phyloP scores from a whole-genome alignment of 2,329 filamentous ascomycete species.

The Verticillium nonalfalfae region DNA sequence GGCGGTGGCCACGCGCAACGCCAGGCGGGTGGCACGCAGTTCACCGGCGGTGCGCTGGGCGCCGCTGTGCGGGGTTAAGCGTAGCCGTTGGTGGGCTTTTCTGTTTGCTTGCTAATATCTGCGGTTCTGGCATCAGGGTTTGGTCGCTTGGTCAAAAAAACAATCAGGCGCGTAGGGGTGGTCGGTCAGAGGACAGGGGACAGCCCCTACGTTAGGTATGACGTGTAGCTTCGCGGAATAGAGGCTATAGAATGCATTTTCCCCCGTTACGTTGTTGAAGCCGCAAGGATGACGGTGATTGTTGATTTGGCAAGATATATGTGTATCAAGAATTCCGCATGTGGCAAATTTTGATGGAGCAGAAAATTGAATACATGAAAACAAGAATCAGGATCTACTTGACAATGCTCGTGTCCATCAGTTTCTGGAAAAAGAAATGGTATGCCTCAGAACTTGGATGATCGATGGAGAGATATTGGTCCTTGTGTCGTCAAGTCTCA shows the following conservation, averaged over 20 bases:
- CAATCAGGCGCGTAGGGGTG: constrained; percentile 11
- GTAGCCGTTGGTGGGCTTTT: constrained; percentile 1
- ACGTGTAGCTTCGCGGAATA: constrained; percentile 15
- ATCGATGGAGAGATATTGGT: too few relatives aligned
- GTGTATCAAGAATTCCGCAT: too few relatives aligned
- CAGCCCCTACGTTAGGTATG: constrained; percentile 4
- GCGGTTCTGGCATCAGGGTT: constrained; percentile 13
- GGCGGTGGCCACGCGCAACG: constrained; percentile 53
- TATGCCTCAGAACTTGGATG: too few relatives aligned
- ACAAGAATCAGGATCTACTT: too few relatives aligned
- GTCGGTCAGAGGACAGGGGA: not conserved
- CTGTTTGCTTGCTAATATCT: constrained; percentile 9
- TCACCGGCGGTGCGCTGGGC: constrained; percentile 75
- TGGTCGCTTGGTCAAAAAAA: constrained; percentile 12
- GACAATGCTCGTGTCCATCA: too few relatives aligned
- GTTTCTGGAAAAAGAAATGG: too few relatives aligned
- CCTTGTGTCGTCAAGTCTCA: too few relatives aligned
- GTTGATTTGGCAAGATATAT: too few relatives aligned
- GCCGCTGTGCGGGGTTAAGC: constrained; percentile 55
- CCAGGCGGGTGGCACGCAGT: constrained; percentile 69
- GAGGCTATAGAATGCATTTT: constrained; percentile 10
- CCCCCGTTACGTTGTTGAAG: not conserved
- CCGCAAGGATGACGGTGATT: too few relatives aligned
- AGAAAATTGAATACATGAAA: too few relatives aligned
- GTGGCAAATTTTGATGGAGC: too few relatives aligned